phyloP scores from a whole-genome alignment of 805 yeast species.

The Candida dajiaensis region DNA sequence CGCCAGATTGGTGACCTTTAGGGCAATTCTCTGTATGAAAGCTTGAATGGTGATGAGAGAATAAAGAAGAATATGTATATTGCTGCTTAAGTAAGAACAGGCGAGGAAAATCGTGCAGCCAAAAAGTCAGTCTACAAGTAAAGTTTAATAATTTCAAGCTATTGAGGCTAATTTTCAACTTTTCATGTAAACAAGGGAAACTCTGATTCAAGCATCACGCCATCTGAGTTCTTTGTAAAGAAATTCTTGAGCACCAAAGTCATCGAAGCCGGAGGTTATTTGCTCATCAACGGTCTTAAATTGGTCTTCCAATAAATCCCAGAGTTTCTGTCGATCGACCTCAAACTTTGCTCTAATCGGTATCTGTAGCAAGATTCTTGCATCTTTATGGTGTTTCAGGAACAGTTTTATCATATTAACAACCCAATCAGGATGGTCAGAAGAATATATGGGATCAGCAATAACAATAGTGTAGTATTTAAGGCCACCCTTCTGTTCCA shows the following conservation, averaged over 20 bases:
- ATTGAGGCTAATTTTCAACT: too few relatives aligned
- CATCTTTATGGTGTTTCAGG: conserved; percentile 25
- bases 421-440: conserved; percentile 73
- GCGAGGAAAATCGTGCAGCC: too few relatives aligned
- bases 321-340: conserved; percentile 54
- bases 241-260: conserved; percentile 71
- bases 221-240: conserved; percentile 31
- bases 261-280: conserved; percentile 62
- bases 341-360: conserved; percentile 70
- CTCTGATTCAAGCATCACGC: too few relatives aligned
- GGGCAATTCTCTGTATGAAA: too few relatives aligned
- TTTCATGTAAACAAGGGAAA: too few relatives aligned
- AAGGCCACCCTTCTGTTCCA: conserved; percentile 22
- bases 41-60: too few relatives aligned
- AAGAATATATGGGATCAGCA: conserved; percentile 87
- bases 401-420: conserved; percentile 51
- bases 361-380: conserved; percentile 61
- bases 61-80: too few relatives aligned
- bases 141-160: too few relatives aligned
- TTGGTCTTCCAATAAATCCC: conserved; percentile 43
- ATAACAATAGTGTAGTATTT: conserved; percentile 57
- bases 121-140: too few relatives aligned
- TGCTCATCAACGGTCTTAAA: conserved; percentile 26
- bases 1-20: too few relatives aligned
- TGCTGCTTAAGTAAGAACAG: too few relatives aligned